A percentile compares a stretch with the other conserved stretches of the same genome.
These are phyloP conservation scores for Pichia sp. DNA, from an alignment of 1,139 yeast genomes.

Conservation along the genomic window DNA sequence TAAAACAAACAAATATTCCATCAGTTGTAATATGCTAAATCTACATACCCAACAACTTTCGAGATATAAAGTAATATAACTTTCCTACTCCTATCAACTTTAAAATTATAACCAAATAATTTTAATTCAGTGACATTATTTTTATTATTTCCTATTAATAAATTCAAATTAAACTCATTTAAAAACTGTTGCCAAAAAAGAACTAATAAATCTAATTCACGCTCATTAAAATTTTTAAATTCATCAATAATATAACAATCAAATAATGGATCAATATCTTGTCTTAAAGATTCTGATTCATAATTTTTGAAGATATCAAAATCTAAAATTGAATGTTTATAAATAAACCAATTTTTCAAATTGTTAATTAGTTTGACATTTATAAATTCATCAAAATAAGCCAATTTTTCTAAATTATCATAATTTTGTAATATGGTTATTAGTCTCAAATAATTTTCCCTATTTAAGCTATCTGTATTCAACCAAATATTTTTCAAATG, in stretches of 20 bases:
- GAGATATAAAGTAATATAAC: constrained; percentile 21
- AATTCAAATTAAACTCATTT: constrained; percentile 12
- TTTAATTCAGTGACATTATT: constrained; percentile 14
- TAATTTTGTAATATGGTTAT: constrained; percentile 4
- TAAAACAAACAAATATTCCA: background rate
- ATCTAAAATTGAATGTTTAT: constrained; percentile 18
- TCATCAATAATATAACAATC: constrained; percentile 15
- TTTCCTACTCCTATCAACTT: constrained; percentile 12
- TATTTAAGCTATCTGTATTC: constrained; percentile 18
- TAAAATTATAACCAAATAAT: constrained; percentile 25
- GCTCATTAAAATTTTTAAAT: constrained; percentile 18
- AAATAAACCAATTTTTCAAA: constrained; percentile 23
- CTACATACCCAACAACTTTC: constrained; percentile 18
- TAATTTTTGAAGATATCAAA: constrained; percentile 19
- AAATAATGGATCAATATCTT: constrained; percentile 17
- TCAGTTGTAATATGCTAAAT: constrained; percentile 19
- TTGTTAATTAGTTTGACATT: constrained; percentile 16
- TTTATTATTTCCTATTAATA: constrained; percentile 8
- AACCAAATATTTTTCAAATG: constrained; percentile 15
- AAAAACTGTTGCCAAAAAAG: constrained; percentile 22
- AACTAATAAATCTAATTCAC: constrained; percentile 17
- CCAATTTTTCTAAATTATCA: constrained; percentile 12
- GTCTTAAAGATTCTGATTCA: constrained; percentile 19
- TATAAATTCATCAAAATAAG: constrained; percentile 23
- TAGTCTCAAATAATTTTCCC: constrained; percentile 11